phyloP scores from a whole-genome alignment of 305 asterid genomes.

The Stenogyne calaminthoides region DNA sequence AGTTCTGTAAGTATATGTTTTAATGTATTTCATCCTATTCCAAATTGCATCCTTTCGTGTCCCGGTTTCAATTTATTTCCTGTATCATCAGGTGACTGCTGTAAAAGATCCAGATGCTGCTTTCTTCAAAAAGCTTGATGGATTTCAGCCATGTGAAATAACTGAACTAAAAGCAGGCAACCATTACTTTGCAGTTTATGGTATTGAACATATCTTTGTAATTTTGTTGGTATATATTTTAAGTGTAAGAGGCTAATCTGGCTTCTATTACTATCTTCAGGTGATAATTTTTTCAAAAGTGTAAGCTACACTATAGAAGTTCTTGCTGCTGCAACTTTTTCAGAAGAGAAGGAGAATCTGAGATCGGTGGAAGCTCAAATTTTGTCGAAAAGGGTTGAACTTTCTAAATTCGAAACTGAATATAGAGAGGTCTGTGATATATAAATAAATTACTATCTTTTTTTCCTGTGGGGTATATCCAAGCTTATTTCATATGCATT shows the following conservation, averaged over 20 bases:
- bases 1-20: constrained; percentile 55
- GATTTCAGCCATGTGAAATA: constrained; percentile 96
- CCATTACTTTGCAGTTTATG: constrained; percentile 91
- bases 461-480: constrained; percentile 1
- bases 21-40: background rate
- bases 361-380: constrained; percentile 81
- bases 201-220: constrained; percentile 43
- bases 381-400: constrained; percentile 86
- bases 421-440: constrained; percentile 72
- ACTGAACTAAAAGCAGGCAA: constrained; percentile 85
- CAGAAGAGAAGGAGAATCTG: constrained; percentile 84
- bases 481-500: constrained; percentile 26
- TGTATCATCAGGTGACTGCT: constrained; percentile 52
- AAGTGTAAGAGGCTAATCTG: constrained; percentile 24
- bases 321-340: constrained; percentile 67
- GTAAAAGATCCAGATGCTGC: constrained; percentile 91
- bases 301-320: constrained; percentile 84
- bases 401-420: constrained; percentile 92
- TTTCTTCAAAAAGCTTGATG: constrained; percentile 90
- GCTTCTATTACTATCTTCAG: constrained; percentile 43
- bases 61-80: constrained; percentile 24
- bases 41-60: constrained; percentile 5
- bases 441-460: background rate
- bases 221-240: constrained; percentile 18
- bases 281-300: constrained; percentile 94